Evolutionary conservation across 179 eudicot genomes (phyloP).

Genomic region (Patellifolia procumbens): DNA sequence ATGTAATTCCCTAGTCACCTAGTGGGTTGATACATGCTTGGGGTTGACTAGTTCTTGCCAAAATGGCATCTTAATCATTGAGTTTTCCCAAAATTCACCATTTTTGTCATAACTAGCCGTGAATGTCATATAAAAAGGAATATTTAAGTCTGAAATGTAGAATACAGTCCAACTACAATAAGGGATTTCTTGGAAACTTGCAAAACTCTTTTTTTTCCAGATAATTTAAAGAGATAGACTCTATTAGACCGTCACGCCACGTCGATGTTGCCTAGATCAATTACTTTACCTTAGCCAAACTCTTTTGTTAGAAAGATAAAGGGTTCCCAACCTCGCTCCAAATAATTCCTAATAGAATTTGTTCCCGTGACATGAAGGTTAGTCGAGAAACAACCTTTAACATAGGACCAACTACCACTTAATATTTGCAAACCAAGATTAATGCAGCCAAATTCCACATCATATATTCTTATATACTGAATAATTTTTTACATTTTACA

Average conservation of each 20-base stretch:
- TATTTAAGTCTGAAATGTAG: not conserved
- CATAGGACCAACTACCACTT: no score
- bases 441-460: not conserved
- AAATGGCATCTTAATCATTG: slow-evolving; percentile 22
- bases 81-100: not conserved
- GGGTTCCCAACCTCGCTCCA: no score
- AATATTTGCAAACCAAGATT: not conserved
- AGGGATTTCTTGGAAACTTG: slow-evolving; percentile 22
- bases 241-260: no score
- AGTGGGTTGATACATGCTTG: slow-evolving; percentile 23
- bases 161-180: not conserved
- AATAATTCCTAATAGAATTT: no score
- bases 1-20: not conserved
- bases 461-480: not conserved
- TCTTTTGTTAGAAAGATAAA: no score
- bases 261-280: no score
- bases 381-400: no score
- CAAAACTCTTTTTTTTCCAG: no score
- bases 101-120: not conserved
- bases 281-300: no score
- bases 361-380: no score
- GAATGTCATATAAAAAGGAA: not conserved
- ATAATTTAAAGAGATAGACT: no score
- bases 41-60: slow-evolving; percentile 18
- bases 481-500: not conserved